Conservation (phyloP, 1,284 basidiomycete species). For the Tetrapyrgos nigripes region DNA sequence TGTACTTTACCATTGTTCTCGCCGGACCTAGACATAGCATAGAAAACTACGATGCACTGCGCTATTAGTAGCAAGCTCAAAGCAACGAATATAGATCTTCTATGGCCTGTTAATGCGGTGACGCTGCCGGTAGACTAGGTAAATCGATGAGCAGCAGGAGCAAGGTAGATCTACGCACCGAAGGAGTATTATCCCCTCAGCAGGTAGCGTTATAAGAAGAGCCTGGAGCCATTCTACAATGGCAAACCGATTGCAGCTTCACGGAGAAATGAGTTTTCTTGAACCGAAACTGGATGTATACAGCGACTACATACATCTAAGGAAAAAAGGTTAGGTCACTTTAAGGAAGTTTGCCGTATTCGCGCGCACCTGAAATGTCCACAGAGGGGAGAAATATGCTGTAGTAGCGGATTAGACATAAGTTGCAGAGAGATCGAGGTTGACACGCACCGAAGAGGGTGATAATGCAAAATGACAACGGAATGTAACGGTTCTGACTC, state of each 20-base stretch:
- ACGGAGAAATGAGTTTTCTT: background rate
- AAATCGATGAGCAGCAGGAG: background rate
- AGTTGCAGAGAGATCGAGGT: background rate
- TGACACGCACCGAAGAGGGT: conserved; percentile 30
- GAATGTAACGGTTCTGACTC: conserved; percentile 29
- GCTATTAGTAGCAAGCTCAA: conserved; percentile 24
- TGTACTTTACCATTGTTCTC: conserved; percentile 26
- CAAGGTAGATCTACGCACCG: conserved; percentile 18
- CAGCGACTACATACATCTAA: background rate
- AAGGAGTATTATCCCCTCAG: conserved; percentile 29
- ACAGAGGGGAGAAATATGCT: conserved; percentile 33
- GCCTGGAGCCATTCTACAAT: conserved; percentile 36
- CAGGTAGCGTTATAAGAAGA: conserved; percentile 31
- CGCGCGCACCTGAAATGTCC: conserved; percentile 26
- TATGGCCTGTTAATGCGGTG: conserved; percentile 6
- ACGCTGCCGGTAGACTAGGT: conserved; percentile 2
- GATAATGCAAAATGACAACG: conserved; percentile 30
- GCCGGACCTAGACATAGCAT: conserved; percentile 31
- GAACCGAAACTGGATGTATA: background rate
- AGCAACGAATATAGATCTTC: conserved; percentile 12
- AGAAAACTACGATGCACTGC: conserved; percentile 30
- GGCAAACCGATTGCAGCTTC: conserved; percentile 34
- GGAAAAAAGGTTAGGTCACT: background rate
- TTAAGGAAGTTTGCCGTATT: background rate
- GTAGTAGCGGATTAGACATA: background rate